A percentile compares a stretch with the other conserved stretches of the same genome.
These are phyloP conservation scores for Penicillium polonicum DNA, from an alignment of 2,329 filamentous ascomycete genomes.

Conservation along the genomic window DNA sequence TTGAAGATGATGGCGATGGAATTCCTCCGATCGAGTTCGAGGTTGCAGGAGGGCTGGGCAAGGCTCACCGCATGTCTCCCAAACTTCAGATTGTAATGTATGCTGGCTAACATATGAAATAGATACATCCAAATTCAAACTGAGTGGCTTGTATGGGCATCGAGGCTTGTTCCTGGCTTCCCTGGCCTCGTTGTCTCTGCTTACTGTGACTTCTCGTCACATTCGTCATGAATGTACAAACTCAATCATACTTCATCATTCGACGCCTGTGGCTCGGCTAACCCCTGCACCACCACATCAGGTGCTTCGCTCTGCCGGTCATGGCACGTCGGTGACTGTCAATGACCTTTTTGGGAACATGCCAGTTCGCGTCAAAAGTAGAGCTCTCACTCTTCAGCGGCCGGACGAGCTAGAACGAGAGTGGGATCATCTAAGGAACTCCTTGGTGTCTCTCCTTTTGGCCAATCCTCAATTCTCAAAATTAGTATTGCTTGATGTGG, in stretches of 20 bases:
- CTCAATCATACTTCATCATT: constrained; percentile 68
- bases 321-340: constrained; percentile 75
- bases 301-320: constrained; percentile 53
- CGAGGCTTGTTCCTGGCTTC: constrained; percentile 76
- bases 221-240: constrained; percentile 51
- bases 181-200: constrained; percentile 69
- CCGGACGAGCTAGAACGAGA: constrained; percentile 57
- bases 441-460: constrained; percentile 65
- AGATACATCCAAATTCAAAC: constrained; percentile 77
- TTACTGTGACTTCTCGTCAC: constrained; percentile 74
- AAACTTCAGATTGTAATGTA: not conserved
- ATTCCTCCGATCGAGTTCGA: constrained; percentile 72
- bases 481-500: constrained; percentile 59
- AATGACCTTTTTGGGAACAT: constrained; percentile 84
- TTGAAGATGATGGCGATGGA: constrained; percentile 83
- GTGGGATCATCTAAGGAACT: constrained; percentile 63
- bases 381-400: constrained; percentile 56
- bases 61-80: constrained; percentile 61
- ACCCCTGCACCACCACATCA: constrained; percentile 61
- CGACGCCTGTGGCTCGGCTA: constrained; percentile 63
- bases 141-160: constrained; percentile 58
- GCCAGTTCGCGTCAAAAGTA: constrained; percentile 84
- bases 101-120: constrained; percentile 15
- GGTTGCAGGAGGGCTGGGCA: constrained; percentile 68
- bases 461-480: constrained; percentile 61